Evolutionary conservation across 2,329 filamentous ascomycete species (phyloP).

Genomic region (Mycocentrospora acerina): DNA sequence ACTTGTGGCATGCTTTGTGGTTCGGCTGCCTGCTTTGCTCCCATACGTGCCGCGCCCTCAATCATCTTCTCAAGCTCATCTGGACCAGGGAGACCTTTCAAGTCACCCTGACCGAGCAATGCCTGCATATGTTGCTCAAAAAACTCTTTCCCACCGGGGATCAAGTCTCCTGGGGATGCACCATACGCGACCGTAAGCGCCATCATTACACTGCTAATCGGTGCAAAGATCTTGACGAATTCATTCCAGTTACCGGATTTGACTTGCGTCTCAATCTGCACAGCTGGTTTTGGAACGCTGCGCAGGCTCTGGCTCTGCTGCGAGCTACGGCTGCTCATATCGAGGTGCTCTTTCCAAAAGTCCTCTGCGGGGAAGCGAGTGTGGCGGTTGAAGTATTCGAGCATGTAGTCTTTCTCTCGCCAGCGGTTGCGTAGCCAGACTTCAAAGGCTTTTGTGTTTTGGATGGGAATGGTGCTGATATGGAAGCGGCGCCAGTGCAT

Average conservation of each 20-base stretch:
- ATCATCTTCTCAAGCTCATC: slow-evolving; percentile 43
- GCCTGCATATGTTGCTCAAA: slow-evolving; percentile 40
- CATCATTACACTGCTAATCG: slow-evolving; percentile 53
- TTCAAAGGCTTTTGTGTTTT: slow-evolving; percentile 74
- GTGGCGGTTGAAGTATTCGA: slow-evolving; percentile 75
- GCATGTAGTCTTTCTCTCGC: slow-evolving; percentile 86
- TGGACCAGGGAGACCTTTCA: slow-evolving; percentile 36
- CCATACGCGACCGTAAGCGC: slow-evolving; percentile 49
- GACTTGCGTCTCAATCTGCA: slow-evolving; percentile 51
- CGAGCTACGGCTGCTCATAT: slow-evolving; percentile 37
- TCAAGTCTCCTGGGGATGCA: slow-evolving; percentile 38
- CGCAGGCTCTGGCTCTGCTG: slow-evolving; percentile 37
- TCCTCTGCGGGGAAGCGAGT: slow-evolving; percentile 77
- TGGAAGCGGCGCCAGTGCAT: slow-evolving; percentile 92
- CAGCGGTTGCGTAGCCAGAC: slow-evolving; percentile 82
- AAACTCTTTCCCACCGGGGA: slow-evolving; percentile 38
- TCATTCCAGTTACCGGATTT: slow-evolving; percentile 54
- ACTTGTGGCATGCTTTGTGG: slow-evolving; percentile 27
- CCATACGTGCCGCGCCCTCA: slow-evolving; percentile 35
- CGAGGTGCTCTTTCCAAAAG: slow-evolving; percentile 45
- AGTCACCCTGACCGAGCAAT: slow-evolving; percentile 29
- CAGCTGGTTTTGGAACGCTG: slow-evolving; percentile 39
- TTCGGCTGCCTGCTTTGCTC: slow-evolving; percentile 31
- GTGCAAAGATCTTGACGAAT: slow-evolving; percentile 54
- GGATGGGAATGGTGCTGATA: slow-evolving; percentile 76